Evolutionary conservation across 225 moss, liverwort and hornwort genomes (phyloP), one percentile per base, ranked within the genome.

Genomic region (Takakia lepidozioides): DNA sequence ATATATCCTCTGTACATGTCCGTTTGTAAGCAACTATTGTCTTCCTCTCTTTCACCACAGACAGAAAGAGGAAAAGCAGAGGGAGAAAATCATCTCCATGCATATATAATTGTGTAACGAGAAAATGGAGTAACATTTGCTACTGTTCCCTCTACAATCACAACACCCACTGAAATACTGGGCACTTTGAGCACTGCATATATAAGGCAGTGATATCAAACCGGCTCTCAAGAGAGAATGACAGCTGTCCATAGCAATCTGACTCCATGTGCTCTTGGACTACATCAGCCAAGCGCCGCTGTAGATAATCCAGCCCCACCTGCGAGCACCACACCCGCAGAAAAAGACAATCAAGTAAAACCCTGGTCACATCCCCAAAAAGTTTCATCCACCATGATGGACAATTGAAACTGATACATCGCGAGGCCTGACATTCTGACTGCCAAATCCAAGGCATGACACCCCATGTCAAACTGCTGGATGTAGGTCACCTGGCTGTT

Each of bases 141-240:
- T 32, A 32, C 32, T 11, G 11, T 32, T 7, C 32, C 11, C 32
- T 32, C 7, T 32, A 32, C 32, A 32, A 32, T 86, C 70, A 98
- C 27, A 98, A 61, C 37, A 98, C 98, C 63, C 85, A 81, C 51
- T 98, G 75, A 50, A 98, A 87, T 64, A 57, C 65, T 25, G 70
- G 74, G 68, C 91, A 98, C 40, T 49, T 57, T n/a, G 80, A 38
- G 48, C 98, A 98, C 64, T 72, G 84, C 91, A 98, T 79, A 43
- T 87, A 81, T 59, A 98, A 61, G 29, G 98, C 98, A 36, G 87
- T 74, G 49, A 98, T 81, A 53, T 73, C 87, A 62, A 91, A 91
- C 22, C 71, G 77, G 23, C 69, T 46, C 51, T 87, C 75, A 19
- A 91, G 66, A 26, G 76, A 78, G 55, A 91, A 98, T 9, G 59